These are phyloP conservation scores for Articulospora tetracladia DNA, from an alignment of 495 filamentous ascomycete genomes.

Conservation along the genomic window DNA sequence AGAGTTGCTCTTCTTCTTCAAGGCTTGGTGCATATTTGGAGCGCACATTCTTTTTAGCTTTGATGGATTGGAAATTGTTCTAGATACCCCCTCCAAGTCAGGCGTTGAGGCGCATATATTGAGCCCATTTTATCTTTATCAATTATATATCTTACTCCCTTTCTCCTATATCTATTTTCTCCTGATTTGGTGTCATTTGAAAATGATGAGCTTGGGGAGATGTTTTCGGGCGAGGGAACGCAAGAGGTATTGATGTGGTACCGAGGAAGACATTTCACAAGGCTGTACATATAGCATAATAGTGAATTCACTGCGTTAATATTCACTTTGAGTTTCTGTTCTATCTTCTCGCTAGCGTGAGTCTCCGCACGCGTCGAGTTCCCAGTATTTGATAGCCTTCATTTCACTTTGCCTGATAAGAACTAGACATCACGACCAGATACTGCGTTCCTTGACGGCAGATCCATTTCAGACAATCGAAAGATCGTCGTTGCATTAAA, in stretches of 20 bases:
- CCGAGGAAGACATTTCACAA: too few species aligned
- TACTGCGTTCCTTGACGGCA: too few species aligned
- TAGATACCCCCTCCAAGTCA: slow-evolving; percentile 6
- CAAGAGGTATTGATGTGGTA: background rate
- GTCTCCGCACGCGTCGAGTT: too few species aligned
- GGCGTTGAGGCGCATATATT: slow-evolving; percentile 1
- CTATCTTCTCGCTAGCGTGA: too few species aligned
- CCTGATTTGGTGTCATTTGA: background rate
- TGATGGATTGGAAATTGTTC: background rate
- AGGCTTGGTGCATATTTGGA: slow-evolving; percentile 3
- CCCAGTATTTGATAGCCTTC: too few species aligned
- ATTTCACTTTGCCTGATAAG: too few species aligned
- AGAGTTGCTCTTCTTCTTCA: background rate
- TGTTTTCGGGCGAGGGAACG: background rate
- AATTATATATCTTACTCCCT: background rate
- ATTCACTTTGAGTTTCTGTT: too few species aligned
- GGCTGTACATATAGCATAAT: too few species aligned
- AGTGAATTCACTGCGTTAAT: too few species aligned
- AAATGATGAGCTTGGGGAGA: background rate
- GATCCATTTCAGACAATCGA: too few species aligned
- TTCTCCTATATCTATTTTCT: background rate
- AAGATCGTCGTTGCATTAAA: too few species aligned
- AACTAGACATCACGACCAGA: too few species aligned
- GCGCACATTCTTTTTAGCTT: background rate
- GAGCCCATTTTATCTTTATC: background rate